Percentiles rank a stretch among this genome's conserved stretches.
Evolutionary conservation across 2,329 filamentous ascomycete species (phyloP).

Genomic region (Cryphonectria japonica): DNA sequence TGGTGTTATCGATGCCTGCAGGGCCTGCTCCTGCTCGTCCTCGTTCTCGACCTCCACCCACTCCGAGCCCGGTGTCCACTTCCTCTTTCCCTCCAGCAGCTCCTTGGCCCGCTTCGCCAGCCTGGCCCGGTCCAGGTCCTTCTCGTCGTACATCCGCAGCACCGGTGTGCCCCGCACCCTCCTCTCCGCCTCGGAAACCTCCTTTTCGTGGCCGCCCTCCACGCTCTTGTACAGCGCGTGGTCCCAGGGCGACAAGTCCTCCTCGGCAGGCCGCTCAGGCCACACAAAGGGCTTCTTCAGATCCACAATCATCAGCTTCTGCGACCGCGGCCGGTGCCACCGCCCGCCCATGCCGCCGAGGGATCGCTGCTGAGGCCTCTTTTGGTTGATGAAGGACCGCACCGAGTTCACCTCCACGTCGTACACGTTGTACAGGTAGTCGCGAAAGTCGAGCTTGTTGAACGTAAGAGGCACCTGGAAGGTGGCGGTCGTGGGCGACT

Average conservation of each 20-base stretch:
- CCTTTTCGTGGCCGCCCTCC: constrained; percentile 50
- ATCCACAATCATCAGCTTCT: constrained; percentile 96
- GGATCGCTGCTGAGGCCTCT: constrained; percentile 60
- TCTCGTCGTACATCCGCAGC: constrained; percentile 41
- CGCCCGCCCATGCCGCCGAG: constrained; percentile 52
- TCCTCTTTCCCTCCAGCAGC: constrained; percentile 62
- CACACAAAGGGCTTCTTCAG: constrained; percentile 86
- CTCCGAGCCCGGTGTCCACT: constrained; percentile 60
- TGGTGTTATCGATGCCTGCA: constrained; percentile 31
- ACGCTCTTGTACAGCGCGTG: constrained; percentile 60
- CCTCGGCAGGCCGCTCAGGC: constrained; percentile 66
- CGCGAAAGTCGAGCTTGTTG: constrained; percentile 94
- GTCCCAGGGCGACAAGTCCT: constrained; percentile 66
- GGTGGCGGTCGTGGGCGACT: constrained; percentile 79
- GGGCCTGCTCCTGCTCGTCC: not conserved
- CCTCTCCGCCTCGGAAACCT: not conserved
- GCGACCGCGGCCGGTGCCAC: constrained; percentile 70
- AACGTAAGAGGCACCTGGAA: constrained; percentile 91
- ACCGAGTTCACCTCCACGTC: constrained; percentile 72
- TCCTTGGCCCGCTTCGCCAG: constrained; percentile 64
- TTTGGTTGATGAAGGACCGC: constrained; percentile 78
- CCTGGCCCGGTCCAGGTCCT: constrained; percentile 44
- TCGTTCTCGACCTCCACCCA: constrained; percentile 44
- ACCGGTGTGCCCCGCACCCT: constrained; percentile 10
- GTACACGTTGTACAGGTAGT: constrained; percentile 91